Evolutionary conservation across 768 basidiomycete species (phyloP), one percentile per base, ranked within the genome.

Genomic region (Auricularia auricula-judae): DNA sequence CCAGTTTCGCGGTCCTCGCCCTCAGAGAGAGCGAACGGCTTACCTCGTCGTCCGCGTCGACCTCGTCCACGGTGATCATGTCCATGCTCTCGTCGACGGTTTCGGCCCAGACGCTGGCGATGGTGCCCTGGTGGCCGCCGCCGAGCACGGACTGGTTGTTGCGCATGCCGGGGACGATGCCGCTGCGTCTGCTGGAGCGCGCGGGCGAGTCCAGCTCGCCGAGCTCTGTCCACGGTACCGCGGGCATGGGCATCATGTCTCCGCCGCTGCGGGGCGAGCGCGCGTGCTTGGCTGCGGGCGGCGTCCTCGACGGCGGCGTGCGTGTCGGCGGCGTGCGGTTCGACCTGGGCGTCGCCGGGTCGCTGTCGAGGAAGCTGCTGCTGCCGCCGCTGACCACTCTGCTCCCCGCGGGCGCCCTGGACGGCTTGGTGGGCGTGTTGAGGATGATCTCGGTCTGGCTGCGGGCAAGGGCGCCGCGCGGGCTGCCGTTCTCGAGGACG

Each of bases 191-290:
- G 53, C n/a, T 29, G 18, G 53, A 29, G 29, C 56, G 56, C 10
- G 16, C 29, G 56, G 56, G 56, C 56, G 56, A 59, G 56, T 59
- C 56, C 29, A 59, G 56, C 56, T 59, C 56, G 29, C 47, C 56
- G 7, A 59, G 56, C 11, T 59, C 56, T 7, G 29, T 59, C 56
- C 56, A 59, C 14, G 56, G 56, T 10, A 59, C 56, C 7, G 16
- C 56, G 23, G 56, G 56, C 34, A 59, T 35, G 34, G 56, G 56
- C 14, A 35, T 29, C 56, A 23, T 29, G 29, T 35, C 29, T 33
- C 33, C 29, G 56, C 33, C 7, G 14, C 21, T 35, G 56, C 7
- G 23, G 5, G 56, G 56, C 56, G 56, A 59, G 18, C 29, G 29
- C 8, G 12, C 34, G 56, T 59, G 5, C 29, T 35, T 35, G 23